These are phyloP conservation scores for Austropuccinia psidii DNA, from an alignment of 1,284 basidiomycete genomes.

Conservation along the genomic window DNA sequence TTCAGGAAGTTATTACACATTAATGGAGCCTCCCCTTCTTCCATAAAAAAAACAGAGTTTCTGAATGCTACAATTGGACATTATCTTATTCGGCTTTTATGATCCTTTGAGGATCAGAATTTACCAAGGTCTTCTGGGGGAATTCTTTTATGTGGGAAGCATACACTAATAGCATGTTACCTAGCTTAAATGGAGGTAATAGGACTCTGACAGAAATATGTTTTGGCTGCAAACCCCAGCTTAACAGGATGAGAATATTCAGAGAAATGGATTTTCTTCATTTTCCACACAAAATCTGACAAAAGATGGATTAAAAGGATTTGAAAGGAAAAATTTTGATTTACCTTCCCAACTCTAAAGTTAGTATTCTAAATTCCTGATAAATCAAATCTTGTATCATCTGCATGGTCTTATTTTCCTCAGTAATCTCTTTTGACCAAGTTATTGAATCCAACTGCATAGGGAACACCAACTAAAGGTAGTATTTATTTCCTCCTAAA, in stretches of 20 bases:
- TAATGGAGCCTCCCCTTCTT: no score
- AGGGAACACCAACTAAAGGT: no score
- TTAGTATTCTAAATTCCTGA: not conserved
- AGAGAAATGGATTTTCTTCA: not conserved
- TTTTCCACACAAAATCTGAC: not conserved
- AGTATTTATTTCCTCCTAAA: no score
- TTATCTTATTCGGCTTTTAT: not conserved
- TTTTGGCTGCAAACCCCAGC: not conserved
- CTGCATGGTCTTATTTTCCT: not conserved
- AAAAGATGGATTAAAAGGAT: not conserved
- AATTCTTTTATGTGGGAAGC: not conserved
- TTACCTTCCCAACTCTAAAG: not conserved
- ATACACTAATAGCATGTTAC: not conserved
- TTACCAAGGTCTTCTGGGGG: not conserved
- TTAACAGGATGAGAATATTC: not conserved
- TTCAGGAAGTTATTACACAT: no score
- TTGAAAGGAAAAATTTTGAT: not conserved
- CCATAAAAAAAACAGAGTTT: no score
- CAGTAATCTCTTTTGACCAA: no score
- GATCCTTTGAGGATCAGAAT: not conserved
- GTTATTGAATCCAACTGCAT: no score
- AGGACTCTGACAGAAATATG: not conserved
- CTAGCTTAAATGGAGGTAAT: not conserved
- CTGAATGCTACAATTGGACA: slow-evolving; percentile 1
- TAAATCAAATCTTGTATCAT: not conserved